Conservation (phyloP, 2,329 filamentous ascomycete species). For the Lojkania enalia region DNA sequence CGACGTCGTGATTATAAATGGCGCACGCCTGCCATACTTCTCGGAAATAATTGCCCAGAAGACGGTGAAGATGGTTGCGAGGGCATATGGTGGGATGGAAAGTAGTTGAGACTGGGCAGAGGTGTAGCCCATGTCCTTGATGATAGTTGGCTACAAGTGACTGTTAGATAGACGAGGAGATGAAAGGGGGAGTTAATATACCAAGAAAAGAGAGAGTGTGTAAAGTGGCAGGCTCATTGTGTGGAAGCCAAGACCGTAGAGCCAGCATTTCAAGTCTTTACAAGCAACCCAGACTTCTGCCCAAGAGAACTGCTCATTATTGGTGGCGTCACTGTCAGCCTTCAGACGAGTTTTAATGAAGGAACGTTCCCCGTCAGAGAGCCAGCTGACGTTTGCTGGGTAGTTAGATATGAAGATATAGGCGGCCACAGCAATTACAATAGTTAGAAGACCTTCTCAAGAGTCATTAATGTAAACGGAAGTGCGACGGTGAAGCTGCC, state of each 20-base stretch:
- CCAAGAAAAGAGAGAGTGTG: constrained; percentile 43
- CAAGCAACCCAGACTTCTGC: constrained; percentile 64
- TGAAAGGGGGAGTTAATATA: constrained; percentile 51
- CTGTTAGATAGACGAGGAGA: neutral
- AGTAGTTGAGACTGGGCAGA: constrained; percentile 48
- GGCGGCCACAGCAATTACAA: constrained; percentile 36
- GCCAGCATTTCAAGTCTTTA: constrained; percentile 47
- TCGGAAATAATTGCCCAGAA: constrained; percentile 41
- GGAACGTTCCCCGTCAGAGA: constrained; percentile 56
- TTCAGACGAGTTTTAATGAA: constrained; percentile 66
- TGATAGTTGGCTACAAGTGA: constrained; percentile 56
- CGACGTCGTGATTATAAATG: constrained; percentile 42
- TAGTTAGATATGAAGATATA: constrained; percentile 70
- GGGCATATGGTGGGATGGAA: constrained; percentile 51
- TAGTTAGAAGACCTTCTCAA: constrained; percentile 41
- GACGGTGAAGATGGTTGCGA: constrained; percentile 43
- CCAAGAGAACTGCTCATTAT: constrained; percentile 71
- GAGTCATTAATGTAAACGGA: constrained; percentile 14
- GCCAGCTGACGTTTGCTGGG: constrained; percentile 61
- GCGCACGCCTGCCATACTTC: constrained; percentile 32
- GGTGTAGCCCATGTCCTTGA: constrained; percentile 49
- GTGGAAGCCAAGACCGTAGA: constrained; percentile 73
- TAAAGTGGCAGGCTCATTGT: constrained; percentile 64
- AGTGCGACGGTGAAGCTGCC: neutral
- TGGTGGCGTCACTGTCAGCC: constrained; percentile 69